Conservation (phyloP, 106 monocot genomes). For the Dendrobium nobile region DNA sequence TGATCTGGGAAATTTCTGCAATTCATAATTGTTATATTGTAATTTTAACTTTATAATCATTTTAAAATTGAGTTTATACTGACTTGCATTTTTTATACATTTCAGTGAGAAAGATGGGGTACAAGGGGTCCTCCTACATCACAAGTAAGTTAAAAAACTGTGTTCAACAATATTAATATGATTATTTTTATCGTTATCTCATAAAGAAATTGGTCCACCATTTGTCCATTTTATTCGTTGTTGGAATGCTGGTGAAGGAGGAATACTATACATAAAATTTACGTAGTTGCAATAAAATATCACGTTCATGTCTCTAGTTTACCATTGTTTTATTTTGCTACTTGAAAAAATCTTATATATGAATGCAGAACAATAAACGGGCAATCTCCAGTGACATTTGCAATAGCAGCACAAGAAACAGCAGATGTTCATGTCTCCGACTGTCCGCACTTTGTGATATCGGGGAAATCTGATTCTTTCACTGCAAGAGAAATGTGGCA, state of each 20-base stretch:
- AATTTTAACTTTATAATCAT: slow-evolving; percentile 3
- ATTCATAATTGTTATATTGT: not conserved
- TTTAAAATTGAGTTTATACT: not conserved
- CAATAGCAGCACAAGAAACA: slow-evolving; percentile 87
- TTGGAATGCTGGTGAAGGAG: not conserved
- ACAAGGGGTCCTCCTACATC: slow-evolving; percentile 82
- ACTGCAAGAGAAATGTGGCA: slow-evolving; percentile 87
- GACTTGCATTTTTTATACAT: not conserved
- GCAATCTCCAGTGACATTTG: slow-evolving; percentile 73
- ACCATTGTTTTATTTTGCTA: not conserved
- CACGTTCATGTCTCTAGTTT: not conserved
- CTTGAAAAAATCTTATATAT: not conserved
- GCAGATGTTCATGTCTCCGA: slow-evolving; percentile 65
- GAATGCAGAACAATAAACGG: slow-evolving; percentile 60
- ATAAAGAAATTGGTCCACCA: not conserved
- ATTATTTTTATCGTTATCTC: not conserved
- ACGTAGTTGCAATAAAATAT: not conserved
- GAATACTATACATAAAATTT: not conserved
- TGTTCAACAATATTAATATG: not conserved
- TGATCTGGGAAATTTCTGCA: not conserved
- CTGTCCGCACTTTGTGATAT: slow-evolving; percentile 65
- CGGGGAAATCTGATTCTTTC: slow-evolving; percentile 46
- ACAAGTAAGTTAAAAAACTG: slow-evolving; percentile 40
- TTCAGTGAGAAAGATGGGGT: slow-evolving; percentile 85
- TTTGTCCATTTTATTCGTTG: not conserved